Conservation (phyloP, 768 basidiomycete species). For the Favolaschia claudopus region DNA sequence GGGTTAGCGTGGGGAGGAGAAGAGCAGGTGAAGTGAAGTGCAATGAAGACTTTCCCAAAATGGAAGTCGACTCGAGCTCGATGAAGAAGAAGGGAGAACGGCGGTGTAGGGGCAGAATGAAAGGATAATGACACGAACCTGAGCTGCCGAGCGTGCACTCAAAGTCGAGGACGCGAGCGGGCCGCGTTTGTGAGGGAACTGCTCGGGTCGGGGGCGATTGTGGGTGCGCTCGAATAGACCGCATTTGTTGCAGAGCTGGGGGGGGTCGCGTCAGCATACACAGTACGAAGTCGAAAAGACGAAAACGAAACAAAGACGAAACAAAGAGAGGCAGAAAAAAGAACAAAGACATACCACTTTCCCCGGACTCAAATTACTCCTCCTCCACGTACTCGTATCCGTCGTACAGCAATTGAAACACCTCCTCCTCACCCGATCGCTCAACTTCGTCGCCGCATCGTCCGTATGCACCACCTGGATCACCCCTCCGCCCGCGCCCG, state of each 20-base stretch:
- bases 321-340: not conserved
- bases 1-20: too few relatives aligned
- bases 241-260: conserved; percentile 47
- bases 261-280: too few relatives aligned
- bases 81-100: too few relatives aligned
- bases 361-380: conserved; percentile 62
- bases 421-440: conserved; percentile 57
- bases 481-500: too few relatives aligned
- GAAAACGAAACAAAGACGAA: not conserved
- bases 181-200: conserved; percentile 54
- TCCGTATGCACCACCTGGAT: too few relatives aligned
- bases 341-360: conserved; percentile 44
- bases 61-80: too few relatives aligned
- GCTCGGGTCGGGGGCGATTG: conserved; percentile 58
- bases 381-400: conserved; percentile 63
- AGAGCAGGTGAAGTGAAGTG: too few relatives aligned
- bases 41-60: too few relatives aligned
- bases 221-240: conserved; percentile 64
- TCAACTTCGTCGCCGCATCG: conserved; percentile 64
- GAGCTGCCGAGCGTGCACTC: too few relatives aligned
- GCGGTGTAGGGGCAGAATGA: too few relatives aligned
- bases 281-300: too few relatives aligned
- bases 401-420: conserved; percentile 66
- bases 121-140: too few relatives aligned
- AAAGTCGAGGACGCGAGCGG: not conserved